These are phyloP conservation scores for maize (Zea mays) DNA, from an alignment of 176 grass and related monocot species.

Conservation along the genomic window Zm-B73-REFERENCE-NAM-5.0 NC_050097.1:237264501-237265000, in stretches of 20 bases:
- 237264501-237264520: neutral
- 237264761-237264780: neutral
- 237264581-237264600: neutral
- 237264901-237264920: too few species aligned
- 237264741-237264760: neutral
- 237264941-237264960: neutral
- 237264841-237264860: neutral
- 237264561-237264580: neutral
- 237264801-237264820: too few species aligned
- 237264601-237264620: neutral
- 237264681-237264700: neutral
- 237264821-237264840: too few species aligned
- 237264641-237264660: neutral
- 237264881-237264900: too few species aligned
- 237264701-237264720: neutral
- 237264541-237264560: neutral
- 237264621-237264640: neutral
- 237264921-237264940: neutral
- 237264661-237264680: neutral
- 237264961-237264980: neutral
- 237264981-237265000: neutral
- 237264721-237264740: neutral
- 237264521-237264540: conserved; percentile 35
- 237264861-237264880: neutral
- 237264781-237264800: neutral